Evolutionary conservation across 768 basidiomycete species (phyloP).

Genomic region (Fomitopsis serialis): DNA sequence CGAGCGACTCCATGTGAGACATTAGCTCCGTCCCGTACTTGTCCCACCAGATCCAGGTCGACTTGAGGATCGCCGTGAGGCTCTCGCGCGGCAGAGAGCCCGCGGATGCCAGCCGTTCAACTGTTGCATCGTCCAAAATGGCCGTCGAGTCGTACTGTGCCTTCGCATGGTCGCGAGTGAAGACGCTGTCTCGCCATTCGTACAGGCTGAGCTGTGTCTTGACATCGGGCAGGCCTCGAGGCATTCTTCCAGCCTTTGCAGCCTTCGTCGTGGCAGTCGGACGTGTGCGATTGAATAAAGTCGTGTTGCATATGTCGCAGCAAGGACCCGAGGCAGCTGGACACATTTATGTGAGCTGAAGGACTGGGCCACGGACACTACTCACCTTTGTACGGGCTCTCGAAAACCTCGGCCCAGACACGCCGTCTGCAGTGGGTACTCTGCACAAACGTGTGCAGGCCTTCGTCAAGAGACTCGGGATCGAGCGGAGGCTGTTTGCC

Average conservation of each 20-base stretch:
- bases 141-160: constrained; percentile 1
- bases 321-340: background rate
- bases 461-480: constrained; percentile 3
- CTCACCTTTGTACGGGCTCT: constrained; percentile 5
- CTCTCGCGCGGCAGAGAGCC: background rate
- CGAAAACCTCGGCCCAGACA: constrained; percentile 15
- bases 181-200: background rate
- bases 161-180: constrained; percentile 4
- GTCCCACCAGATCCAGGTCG: background rate
- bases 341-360: background rate
- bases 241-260: background rate
- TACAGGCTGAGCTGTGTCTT: background rate
- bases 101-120: background rate
- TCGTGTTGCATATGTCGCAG: constrained; percentile 8
- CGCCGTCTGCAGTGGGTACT: constrained; percentile 17
- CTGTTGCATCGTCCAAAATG: background rate
- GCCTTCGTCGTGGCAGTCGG: background rate
- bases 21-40: background rate
- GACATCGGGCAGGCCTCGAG: background rate
- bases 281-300: constrained; percentile 3
- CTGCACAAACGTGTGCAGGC: constrained; percentile 1
- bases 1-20: background rate
- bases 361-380: no score
- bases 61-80: background rate
- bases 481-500: background rate